A percentile compares a stretch with the other conserved stretches of the same genome.
These are phyloP conservation scores for Coleophoma crateriformis DNA, from an alignment of 2,329 filamentous ascomycete species.

Conservation along the genomic window DNA sequence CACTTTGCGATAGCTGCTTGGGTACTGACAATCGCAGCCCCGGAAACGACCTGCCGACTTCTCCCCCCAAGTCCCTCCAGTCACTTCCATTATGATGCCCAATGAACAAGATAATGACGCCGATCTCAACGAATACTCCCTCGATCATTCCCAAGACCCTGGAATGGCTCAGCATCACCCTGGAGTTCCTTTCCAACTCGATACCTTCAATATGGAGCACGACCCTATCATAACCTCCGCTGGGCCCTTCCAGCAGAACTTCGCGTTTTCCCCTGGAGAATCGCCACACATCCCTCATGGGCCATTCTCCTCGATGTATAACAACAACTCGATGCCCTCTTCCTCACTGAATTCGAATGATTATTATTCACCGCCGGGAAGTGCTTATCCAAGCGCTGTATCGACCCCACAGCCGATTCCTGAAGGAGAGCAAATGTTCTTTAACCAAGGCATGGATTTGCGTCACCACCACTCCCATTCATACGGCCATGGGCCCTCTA, in stretches of 20 bases:
- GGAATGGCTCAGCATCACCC: constrained; percentile 30
- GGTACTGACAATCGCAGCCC: constrained; percentile 33
- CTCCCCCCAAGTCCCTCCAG: constrained; percentile 64
- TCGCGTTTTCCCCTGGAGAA: constrained; percentile 65
- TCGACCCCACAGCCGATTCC: constrained; percentile 66
- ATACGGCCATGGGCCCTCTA: constrained; percentile 41
- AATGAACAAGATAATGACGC: constrained; percentile 57
- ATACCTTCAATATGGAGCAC: constrained; percentile 49
- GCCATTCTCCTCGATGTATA: constrained; percentile 55
- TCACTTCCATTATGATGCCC: constrained; percentile 57
- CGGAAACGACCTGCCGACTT: constrained; percentile 64
- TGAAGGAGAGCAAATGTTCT: constrained; percentile 60
- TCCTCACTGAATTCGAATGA: constrained; percentile 61
- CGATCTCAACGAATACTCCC: constrained; percentile 59
- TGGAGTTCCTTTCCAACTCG: constrained; percentile 47
- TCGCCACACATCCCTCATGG: constrained; percentile 59
- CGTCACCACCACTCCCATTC: constrained; percentile 41
- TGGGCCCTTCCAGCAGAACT: constrained; percentile 62
- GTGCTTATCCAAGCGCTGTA: constrained; percentile 62
- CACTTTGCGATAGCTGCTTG: constrained; percentile 9
- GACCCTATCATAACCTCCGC: constrained; percentile 61
- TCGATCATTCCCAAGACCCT: constrained; percentile 44
- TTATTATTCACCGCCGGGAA: constrained; percentile 66
- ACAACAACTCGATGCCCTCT: constrained; percentile 55
- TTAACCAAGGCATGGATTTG: constrained; percentile 45